A percentile compares a stretch with the other conserved stretches of the same genome.
Evolutionary conservation across 2,329 filamentous ascomycete species (phyloP).

Genomic region (Aphanocladium album): DNA sequence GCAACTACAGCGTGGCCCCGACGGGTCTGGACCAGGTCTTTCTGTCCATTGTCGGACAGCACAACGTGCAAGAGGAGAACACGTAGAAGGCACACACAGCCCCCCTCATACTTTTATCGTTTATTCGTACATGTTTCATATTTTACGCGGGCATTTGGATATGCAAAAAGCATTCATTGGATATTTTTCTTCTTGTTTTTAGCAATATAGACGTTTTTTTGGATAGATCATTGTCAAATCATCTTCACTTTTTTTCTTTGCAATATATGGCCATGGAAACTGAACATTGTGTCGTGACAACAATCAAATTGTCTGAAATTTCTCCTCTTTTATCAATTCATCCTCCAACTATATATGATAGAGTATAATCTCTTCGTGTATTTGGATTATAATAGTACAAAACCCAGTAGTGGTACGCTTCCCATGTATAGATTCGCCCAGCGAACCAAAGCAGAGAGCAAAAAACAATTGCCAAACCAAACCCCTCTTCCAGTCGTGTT

Average conservation of each 20-base stretch:
- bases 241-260: not conserved
- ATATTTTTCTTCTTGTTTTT: not conserved
- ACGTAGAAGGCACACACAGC: not conserved
- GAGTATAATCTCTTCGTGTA: conserved; percentile 8
- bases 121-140: not conserved
- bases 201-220: not conserved
- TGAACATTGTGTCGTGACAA: not conserved
- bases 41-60: conserved; percentile 73
- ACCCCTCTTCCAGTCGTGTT: not conserved
- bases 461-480: not conserved
- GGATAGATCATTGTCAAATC: not conserved
- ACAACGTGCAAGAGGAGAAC: conserved; percentile 73
- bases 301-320: not conserved
- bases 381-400: conserved; percentile 7
- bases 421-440: not conserved
- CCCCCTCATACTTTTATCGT: not conserved
- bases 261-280: not conserved
- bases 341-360: not conserved
- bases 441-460: not conserved
- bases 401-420: not conserved
- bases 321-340: not conserved
- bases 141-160: not conserved
- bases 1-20: conserved; percentile 81
- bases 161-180: not conserved
- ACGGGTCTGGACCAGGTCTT: conserved; percentile 92